Evolutionary conservation across 2,329 filamentous ascomycete species (phyloP).

Genomic region (Hypomyces rosellus): DNA sequence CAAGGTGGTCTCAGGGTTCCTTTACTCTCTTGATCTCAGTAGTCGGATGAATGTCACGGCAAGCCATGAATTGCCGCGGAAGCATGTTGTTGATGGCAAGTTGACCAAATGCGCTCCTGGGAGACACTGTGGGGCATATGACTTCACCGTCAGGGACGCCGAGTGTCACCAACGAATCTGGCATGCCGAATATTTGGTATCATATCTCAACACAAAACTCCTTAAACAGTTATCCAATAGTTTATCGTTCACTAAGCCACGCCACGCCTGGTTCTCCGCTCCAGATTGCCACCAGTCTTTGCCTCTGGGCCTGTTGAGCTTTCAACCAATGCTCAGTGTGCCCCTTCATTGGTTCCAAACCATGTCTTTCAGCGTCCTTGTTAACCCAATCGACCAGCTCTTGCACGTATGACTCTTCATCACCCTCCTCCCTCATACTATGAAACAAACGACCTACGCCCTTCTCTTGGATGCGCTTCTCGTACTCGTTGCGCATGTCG

Average conservation of each 20-base stretch:
- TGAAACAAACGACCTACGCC: neutral
- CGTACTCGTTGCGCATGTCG: neutral
- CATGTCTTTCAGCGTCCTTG: neutral
- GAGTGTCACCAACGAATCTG: too few species aligned
- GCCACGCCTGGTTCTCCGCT: neutral
- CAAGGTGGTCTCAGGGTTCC: too few species aligned
- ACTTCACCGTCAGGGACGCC: too few species aligned
- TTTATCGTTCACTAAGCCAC: neutral
- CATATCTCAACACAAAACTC: constrained; percentile 63
- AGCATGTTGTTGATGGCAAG: too few species aligned
- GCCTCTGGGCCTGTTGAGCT: neutral
- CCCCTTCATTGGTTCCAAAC: neutral
- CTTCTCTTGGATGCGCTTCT: neutral
- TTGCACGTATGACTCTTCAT: neutral
- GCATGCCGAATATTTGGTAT: neutral
- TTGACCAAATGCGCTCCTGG: too few species aligned
- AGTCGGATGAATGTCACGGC: too few species aligned
- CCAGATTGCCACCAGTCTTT: neutral
- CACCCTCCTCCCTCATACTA: neutral
- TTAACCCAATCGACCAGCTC: neutral
- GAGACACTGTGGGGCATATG: too few species aligned
- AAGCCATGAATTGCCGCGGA: too few species aligned
- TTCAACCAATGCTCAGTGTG: neutral
- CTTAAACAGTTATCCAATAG: constrained; percentile 31
- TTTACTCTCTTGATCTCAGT: too few species aligned